Percentiles rank a stretch among this genome's conserved stretches.
These are phyloP conservation scores for Glycine tomentella DNA, from an alignment of 306 rosid genomes.

Conservation along the genomic window DNA sequence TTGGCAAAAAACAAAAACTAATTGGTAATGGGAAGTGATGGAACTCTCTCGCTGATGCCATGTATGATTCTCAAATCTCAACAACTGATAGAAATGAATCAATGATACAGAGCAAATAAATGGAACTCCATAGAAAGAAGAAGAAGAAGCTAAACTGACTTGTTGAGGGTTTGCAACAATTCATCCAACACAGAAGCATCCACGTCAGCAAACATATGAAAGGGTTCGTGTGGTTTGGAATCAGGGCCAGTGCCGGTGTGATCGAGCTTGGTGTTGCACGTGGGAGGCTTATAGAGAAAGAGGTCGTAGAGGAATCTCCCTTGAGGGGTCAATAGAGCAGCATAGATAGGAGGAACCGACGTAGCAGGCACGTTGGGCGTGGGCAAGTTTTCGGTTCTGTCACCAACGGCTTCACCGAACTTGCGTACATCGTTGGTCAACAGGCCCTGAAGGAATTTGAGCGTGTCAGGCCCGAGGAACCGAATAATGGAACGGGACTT, in stretches of 20 bases:
- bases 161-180: conserved; percentile 67
- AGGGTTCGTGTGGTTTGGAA: conserved; percentile 48
- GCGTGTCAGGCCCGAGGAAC: conserved; percentile 81
- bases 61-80: too few relatives aligned
- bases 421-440: conserved; percentile 79
- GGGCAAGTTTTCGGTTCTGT: conserved; percentile 56
- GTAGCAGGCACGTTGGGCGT: conserved; percentile 65
- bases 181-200: conserved; percentile 86
- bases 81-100: too few relatives aligned
- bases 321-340: conserved; percentile 85
- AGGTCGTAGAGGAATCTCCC: conserved; percentile 88
- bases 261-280: conserved; percentile 62
- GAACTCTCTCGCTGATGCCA: neutral
- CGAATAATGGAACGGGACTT: conserved; percentile 77
- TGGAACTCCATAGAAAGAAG: neutral
- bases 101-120: too few relatives aligned
- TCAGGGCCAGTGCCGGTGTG: conserved; percentile 68
- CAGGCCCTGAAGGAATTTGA: conserved; percentile 86
- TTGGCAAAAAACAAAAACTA: neutral
- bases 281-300: conserved; percentile 69
- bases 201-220: conserved; percentile 79
- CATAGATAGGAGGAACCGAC: conserved; percentile 67
- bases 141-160: conserved; percentile 51
- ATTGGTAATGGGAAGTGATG: neutral
- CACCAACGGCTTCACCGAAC: conserved; percentile 59